A percentile compares a stretch with the other conserved stretches of the same genome.
Conservation (phyloP, 2,329 filamentous ascomycete species). For the Aspergillus aculeatinus region DNA sequence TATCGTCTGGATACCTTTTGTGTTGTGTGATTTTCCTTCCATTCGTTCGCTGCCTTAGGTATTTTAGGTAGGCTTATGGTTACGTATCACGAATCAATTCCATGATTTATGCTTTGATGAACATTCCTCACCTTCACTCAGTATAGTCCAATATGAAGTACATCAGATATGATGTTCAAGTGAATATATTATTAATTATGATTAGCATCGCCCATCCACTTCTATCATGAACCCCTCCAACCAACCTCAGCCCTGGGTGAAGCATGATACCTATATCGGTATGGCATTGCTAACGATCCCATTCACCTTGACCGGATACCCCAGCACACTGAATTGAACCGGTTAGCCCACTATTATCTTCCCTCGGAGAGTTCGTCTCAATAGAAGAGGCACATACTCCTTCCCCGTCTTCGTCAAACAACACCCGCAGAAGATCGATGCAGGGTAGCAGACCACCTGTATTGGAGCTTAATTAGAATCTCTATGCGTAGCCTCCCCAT, state of each 20-base stretch:
- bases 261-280: slow-evolving; percentile 24
- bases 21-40: slow-evolving; percentile 9
- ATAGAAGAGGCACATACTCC: slow-evolving; percentile 41
- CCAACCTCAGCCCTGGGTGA: not conserved
- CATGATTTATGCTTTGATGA: not conserved
- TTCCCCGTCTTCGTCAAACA: slow-evolving; percentile 55
- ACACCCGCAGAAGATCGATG: slow-evolving; percentile 57
- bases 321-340: slow-evolving; percentile 47
- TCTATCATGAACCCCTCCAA: no score
- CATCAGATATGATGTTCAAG: no score
- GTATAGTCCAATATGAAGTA: no score
- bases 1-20: slow-evolving; percentile 26
- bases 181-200: no score
- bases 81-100: not conserved
- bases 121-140: no score
- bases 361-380: not conserved
- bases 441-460: slow-evolving; percentile 56
- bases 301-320: slow-evolving; percentile 53
- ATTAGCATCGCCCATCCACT: no score
- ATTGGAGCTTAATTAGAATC: no score
- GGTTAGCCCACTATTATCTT: not conserved
- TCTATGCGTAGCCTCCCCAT: no score
- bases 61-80: not conserved
- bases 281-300: slow-evolving; percentile 52
- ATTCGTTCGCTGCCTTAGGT: not conserved